Conservation (phyloP, 768 basidiomycete genomes). For the Auriscalpium orientale region DNA sequence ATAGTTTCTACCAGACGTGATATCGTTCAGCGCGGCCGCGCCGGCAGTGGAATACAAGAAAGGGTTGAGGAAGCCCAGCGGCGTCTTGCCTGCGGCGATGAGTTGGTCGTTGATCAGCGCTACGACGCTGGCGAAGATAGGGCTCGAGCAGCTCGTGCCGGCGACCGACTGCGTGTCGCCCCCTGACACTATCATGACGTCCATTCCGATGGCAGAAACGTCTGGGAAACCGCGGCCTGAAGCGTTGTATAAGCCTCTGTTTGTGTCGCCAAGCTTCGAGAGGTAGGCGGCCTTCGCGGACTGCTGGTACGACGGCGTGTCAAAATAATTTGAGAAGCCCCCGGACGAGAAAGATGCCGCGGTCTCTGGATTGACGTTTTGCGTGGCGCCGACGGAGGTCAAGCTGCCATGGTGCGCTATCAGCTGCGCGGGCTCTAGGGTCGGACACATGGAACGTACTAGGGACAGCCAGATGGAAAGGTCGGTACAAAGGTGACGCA, state of each 20-base stretch:
- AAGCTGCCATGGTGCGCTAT: conserved; percentile 13
- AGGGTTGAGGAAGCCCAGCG: conserved; percentile 28
- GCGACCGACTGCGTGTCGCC: conserved; percentile 14
- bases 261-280: conserved; percentile 20
- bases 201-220: conserved; percentile 31
- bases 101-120: conserved; percentile 28
- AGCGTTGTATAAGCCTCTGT: conserved; percentile 24
- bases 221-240: conserved; percentile 42
- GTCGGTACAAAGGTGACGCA: conserved; percentile 14
- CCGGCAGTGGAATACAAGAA: conserved; percentile 22
- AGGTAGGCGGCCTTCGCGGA: conserved; percentile 32
- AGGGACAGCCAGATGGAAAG: conserved; percentile 21
- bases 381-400: conserved; percentile 30
- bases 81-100: conserved; percentile 18
- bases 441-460: conserved; percentile 3
- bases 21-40: conserved; percentile 24
- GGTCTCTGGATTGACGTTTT: conserved; percentile 21
- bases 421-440: not conserved
- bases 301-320: conserved; percentile 29
- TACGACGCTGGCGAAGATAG: conserved; percentile 28
- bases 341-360: conserved; percentile 27
- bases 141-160: conserved; percentile 28
- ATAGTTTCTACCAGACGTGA: conserved; percentile 22
- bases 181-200: conserved; percentile 21
- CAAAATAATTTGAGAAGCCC: conserved; percentile 30